phyloP scores from a whole-genome alignment of 164 flowering plant species.

The Berberis thunbergii region DNA sequence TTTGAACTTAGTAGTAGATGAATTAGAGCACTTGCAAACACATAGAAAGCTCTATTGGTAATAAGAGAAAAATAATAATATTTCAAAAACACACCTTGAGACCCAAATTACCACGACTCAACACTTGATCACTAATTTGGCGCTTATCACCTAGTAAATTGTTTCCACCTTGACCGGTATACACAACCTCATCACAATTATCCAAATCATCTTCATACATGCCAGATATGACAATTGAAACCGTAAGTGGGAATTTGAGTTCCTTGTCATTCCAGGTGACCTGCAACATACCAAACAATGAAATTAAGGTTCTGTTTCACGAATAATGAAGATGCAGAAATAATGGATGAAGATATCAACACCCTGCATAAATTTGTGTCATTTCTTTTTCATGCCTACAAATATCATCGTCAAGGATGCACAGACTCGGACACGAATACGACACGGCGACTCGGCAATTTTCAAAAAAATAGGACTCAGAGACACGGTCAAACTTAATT shows the following conservation, averaged over 20 bases:
- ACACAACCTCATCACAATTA: slow-evolving; percentile 69
- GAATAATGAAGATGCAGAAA: too few species aligned
- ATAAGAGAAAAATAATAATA: neutral
- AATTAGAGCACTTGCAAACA: too few species aligned
- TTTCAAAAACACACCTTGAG: slow-evolving; percentile 52
- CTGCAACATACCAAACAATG: slow-evolving; percentile 18
- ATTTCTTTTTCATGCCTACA: too few species aligned
- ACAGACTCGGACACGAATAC: too few species aligned
- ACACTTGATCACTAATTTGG: slow-evolving; percentile 58
- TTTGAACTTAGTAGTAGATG: too few species aligned
- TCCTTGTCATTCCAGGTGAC: slow-evolving; percentile 19
- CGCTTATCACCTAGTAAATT: slow-evolving; percentile 62
- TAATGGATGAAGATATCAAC: too few species aligned
- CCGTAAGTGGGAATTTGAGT: slow-evolving; percentile 57
- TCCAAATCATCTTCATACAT: slow-evolving; percentile 90
- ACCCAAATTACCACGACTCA: slow-evolving; percentile 79
- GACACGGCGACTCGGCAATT: too few species aligned
- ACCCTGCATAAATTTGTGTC: too few species aligned
- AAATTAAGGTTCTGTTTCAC: too few species aligned
- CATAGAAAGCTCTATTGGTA: neutral
- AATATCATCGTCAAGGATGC: too few species aligned
- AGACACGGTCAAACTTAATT: too few species aligned
- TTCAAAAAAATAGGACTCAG: too few species aligned
- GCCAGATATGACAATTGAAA: slow-evolving; percentile 78
- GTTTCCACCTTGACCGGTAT: slow-evolving; percentile 97